These are phyloP conservation scores for Biancaea sappan DNA, from an alignment of 306 rosid genomes.

Conservation along the genomic window DNA sequence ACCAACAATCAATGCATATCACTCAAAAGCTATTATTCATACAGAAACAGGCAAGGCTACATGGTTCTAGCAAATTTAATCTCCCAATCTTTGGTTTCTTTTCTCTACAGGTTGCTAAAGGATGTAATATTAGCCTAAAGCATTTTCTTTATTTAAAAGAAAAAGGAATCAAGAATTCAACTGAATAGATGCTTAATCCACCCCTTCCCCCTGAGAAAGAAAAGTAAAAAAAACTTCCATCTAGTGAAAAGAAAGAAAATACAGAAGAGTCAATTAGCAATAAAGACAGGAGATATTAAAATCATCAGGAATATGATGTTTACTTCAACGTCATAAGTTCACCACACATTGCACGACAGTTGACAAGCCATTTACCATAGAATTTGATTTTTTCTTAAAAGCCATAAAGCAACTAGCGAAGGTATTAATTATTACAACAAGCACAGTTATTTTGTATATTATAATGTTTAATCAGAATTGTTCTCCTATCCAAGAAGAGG, in stretches of 20 bases:
- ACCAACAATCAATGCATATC: not conserved
- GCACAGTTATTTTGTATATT: not conserved
- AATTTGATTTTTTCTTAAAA: not conserved
- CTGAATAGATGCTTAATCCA: constrained; percentile 16
- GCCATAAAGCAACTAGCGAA: not conserved
- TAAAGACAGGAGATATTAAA: constrained; percentile 23
- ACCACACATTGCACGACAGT: constrained; percentile 16
- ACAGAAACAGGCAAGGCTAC: not conserved
- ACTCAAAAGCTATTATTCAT: constrained; percentile 22
- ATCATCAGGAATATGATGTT: constrained; percentile 7
- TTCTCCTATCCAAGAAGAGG: not conserved
- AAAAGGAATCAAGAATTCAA: no score
- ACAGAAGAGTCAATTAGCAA: not conserved
- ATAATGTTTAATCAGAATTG: not conserved
- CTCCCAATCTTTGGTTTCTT: not conserved
- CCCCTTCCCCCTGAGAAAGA: not conserved
- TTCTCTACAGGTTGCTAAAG: not conserved
- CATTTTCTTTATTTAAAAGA: no score
- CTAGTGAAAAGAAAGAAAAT: constrained; percentile 8
- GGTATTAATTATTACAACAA: not conserved
- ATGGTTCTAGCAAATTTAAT: not conserved
- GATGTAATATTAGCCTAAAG: not conserved
- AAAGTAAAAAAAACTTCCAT: not conserved
- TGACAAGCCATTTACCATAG: not conserved
- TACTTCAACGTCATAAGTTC: constrained; percentile 11